Conservation (phyloP, 2,329 filamentous ascomycete genomes). For the Colletotrichum scovillei region DNA sequence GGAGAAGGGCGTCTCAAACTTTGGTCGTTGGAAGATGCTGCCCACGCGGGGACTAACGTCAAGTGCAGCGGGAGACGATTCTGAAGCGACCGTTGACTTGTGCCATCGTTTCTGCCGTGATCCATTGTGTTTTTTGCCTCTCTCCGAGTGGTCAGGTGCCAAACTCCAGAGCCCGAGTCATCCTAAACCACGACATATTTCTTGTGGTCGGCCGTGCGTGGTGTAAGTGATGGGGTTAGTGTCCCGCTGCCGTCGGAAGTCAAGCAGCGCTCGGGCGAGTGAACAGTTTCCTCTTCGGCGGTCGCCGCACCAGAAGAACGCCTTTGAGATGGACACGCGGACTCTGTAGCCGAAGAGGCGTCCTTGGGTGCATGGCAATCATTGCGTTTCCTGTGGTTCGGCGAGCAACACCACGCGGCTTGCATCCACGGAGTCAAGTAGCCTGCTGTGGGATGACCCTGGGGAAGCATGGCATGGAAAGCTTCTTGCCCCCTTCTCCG, state of each 20-base stretch:
- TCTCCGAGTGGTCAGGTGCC: neutral
- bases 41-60: neutral
- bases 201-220: neutral
- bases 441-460: neutral
- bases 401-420: neutral
- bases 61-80: neutral
- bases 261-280: constrained; percentile 7
- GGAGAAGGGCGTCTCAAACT: neutral
- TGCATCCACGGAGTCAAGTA: neutral
- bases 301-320: neutral
- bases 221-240: constrained; percentile 3
- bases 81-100: neutral
- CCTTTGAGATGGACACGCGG: neutral
- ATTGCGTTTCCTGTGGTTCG: neutral
- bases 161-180: neutral
- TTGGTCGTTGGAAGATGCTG: constrained; percentile 10
- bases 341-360: neutral
- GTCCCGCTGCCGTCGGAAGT: constrained; percentile 7
- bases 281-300: constrained; percentile 4
- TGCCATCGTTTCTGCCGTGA: neutral
- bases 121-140: neutral
- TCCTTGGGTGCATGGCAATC: neutral
- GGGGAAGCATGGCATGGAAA: neutral
- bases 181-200: neutral
- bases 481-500: neutral